Percentiles rank a stretch among this genome's conserved stretches.
Conservation (phyloP, 148 eudicot genomes). For the Persicaria tinctoria region DNA sequence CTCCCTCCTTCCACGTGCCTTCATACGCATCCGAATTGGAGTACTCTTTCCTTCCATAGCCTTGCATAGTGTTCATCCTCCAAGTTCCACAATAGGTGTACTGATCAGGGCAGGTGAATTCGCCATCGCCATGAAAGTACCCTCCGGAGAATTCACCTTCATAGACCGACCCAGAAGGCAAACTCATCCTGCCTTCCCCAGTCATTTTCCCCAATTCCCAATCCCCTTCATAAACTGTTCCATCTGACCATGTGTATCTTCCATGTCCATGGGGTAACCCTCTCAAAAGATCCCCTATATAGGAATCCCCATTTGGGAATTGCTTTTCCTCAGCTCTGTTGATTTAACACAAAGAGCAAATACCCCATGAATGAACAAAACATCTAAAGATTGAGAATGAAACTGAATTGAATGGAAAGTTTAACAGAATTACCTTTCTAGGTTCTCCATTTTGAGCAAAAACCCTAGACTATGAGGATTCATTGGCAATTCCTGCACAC, state of each 20-base stretch:
- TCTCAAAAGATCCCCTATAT: conserved; percentile 49
- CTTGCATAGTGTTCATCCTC: conserved; percentile 82
- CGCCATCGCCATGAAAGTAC: conserved; percentile 82
- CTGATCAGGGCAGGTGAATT: conserved; percentile 40
- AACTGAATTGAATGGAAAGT: not conserved
- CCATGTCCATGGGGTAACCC: conserved; percentile 76
- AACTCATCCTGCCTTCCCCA: conserved; percentile 64
- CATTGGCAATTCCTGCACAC: not conserved
- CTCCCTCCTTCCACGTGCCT: conserved; percentile 93
- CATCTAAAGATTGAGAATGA: not conserved
- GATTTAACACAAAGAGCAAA: not conserved
- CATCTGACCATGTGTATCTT: conserved; percentile 80
- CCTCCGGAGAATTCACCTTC: conserved; percentile 92
- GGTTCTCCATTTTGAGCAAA: conserved; percentile 3
- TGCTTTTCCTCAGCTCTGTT: conserved; percentile 8
- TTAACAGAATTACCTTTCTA: not conserved
- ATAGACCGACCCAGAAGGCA: conserved; percentile 61
- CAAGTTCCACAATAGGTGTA: conserved; percentile 66
- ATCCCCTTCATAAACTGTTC: conserved; percentile 72
- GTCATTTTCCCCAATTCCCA: conserved; percentile 91
- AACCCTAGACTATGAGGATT: conserved; percentile 1
- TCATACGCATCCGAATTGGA: conserved; percentile 64
- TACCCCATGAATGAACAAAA: not conserved
- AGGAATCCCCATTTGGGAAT: conserved; percentile 52
- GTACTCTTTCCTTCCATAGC: conserved; percentile 75